A percentile compares a stretch with the other conserved stretches of the same genome.
Conservation (phyloP, 2,329 filamentous ascomycete genomes). For the Teratosphaeria pseudoeucalypti region DNA sequence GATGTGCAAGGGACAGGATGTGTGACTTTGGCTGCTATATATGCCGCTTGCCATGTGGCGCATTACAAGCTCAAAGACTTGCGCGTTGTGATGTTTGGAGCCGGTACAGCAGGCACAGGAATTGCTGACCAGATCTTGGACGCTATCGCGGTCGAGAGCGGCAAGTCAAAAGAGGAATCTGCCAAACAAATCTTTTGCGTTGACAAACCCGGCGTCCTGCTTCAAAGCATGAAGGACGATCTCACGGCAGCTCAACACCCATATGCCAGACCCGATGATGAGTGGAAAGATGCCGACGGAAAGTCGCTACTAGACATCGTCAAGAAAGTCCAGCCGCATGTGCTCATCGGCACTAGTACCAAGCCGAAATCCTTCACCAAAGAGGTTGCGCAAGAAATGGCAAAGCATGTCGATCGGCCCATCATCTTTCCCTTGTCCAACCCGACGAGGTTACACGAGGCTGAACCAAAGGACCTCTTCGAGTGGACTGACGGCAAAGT, state of each 20-base stretch:
- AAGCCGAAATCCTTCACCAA: slow-evolving; percentile 66
- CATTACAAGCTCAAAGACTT: slow-evolving; percentile 57
- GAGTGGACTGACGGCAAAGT: slow-evolving; percentile 69
- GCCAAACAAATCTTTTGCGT: slow-evolving; percentile 65
- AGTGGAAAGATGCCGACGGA: slow-evolving; percentile 51
- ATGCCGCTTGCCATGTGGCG: slow-evolving; percentile 62
- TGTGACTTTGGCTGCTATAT: slow-evolving; percentile 73
- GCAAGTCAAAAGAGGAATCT: slow-evolving; percentile 62
- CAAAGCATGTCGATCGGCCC: slow-evolving; percentile 59
- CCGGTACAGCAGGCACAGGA: slow-evolving; percentile 71
- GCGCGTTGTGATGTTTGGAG: slow-evolving; percentile 65
- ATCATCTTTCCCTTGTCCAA: slow-evolving; percentile 84
- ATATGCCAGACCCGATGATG: slow-evolving; percentile 54
- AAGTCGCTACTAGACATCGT: slow-evolving; percentile 57
- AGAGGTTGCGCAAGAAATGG: slow-evolving; percentile 65
- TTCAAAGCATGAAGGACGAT: slow-evolving; percentile 49
- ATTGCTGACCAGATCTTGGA: slow-evolving; percentile 79
- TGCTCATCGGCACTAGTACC: slow-evolving; percentile 76
- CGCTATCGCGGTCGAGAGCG: slow-evolving; percentile 60
- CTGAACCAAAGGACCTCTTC: slow-evolving; percentile 63
- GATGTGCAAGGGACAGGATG: slow-evolving; percentile 85
- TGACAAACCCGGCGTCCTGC: slow-evolving; percentile 69
- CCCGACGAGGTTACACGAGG: slow-evolving; percentile 75
- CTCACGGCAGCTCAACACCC: slow-evolving; percentile 56
- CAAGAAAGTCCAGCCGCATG: slow-evolving; percentile 62